A percentile compares a stretch with the other conserved stretches of the same genome.
Evolutionary conservation across 2,329 filamentous ascomycete genomes (phyloP).

Genomic region (Tolypocladium ovalisporum): DNA sequence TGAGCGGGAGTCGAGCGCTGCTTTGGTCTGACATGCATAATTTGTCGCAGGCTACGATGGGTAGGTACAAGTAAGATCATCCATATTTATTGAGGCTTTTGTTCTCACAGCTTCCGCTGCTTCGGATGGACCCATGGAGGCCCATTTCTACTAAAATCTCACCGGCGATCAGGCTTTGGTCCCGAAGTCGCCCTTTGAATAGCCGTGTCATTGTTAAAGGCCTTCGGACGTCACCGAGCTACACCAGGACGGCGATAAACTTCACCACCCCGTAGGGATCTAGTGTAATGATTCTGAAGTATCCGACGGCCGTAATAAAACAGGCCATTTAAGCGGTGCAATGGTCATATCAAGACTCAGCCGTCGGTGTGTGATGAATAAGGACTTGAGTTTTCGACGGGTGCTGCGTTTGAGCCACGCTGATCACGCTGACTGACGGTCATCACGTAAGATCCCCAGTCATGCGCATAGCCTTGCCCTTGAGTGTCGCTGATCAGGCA

Average conservation of each 20-base stretch:
- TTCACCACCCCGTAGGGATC: no score
- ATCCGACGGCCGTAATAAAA: no score
- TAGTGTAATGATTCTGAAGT: no score
- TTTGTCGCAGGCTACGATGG: not conserved
- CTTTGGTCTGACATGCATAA: not conserved
- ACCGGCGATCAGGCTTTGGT: not conserved
- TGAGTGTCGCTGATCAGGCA: no score
- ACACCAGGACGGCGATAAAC: no score
- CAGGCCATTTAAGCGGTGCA: not conserved
- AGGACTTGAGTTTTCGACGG: no score
- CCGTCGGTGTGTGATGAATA: no score
- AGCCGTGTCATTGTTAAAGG: not conserved
- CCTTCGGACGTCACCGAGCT: not conserved
- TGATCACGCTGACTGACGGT: not conserved
- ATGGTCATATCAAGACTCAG: no score
- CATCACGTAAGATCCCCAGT: not conserved
- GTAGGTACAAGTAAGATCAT: not conserved
- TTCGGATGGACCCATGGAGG: not conserved
- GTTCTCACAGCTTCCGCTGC: not conserved
- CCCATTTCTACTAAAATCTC: not conserved
- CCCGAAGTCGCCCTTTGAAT: no score
- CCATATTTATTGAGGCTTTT: not conserved
- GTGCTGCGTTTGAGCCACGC: not conserved
- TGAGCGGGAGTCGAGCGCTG: not conserved
- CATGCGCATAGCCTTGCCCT: not conserved